phyloP scores from a whole-genome alignment of 768 basidiomycete genomes.

The Pholiota conissans region DNA sequence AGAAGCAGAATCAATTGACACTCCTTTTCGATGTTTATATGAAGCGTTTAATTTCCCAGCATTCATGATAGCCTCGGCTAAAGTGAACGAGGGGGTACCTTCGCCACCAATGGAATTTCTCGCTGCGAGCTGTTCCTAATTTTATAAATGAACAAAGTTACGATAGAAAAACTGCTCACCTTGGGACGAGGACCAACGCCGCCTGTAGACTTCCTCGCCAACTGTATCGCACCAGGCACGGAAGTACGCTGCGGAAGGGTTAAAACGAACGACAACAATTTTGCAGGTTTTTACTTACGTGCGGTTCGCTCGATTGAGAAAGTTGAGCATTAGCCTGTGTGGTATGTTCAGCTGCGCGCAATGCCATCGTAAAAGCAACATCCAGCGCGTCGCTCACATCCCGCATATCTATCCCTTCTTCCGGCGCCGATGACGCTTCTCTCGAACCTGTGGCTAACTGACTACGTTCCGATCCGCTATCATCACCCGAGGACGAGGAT shows the following conservation, averaged over 20 bases:
- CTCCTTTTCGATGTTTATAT: neutral
- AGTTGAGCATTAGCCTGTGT: neutral
- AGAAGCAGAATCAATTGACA: neutral
- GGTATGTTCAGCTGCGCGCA: neutral
- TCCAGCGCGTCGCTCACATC: slow-evolving; percentile 1
- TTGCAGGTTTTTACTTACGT: neutral
- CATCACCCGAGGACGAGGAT: neutral
- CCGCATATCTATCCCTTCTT: neutral
- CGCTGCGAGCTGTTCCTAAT: neutral
- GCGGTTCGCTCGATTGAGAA: neutral
- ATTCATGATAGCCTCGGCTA: neutral
- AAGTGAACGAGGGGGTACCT: neutral
- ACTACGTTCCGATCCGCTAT: neutral
- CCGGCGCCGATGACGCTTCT: neutral
- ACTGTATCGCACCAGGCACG: too few relatives aligned
- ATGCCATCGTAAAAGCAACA: neutral
- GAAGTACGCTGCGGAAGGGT: too few relatives aligned
- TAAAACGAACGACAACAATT: too few relatives aligned
- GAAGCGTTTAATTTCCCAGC: neutral
- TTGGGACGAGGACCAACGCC: neutral
- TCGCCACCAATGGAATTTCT: neutral
- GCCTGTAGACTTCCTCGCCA: neutral
- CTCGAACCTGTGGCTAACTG: neutral
- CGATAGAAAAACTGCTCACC: neutral
- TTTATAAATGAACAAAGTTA: neutral